Evolutionary conservation across 176 grass and related monocot genomes (phyloP).

Genomic region (Oryza glaberrima): DNA sequence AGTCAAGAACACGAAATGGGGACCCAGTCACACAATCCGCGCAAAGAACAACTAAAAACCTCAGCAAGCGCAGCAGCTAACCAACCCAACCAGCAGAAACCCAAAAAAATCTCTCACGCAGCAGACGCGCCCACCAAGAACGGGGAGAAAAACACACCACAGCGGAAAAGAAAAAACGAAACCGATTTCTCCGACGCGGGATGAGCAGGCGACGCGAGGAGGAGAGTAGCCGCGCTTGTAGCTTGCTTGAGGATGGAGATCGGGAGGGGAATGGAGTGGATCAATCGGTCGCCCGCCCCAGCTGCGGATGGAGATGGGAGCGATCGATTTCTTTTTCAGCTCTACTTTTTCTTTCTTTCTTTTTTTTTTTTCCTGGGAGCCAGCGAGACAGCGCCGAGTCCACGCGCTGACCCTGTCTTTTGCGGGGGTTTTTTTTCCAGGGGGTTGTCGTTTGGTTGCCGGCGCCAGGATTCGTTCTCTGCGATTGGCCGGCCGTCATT

Average conservation of each 20-base stretch:
- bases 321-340: not conserved
- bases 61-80: conserved; percentile 7
- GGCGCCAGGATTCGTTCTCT: conserved; percentile 33
- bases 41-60: not conserved
- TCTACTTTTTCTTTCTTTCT: not conserved
- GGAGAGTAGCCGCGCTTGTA: not conserved
- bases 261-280: not conserved
- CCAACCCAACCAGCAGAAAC: conserved; percentile 23
- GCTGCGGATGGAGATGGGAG: not conserved
- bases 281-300: conserved; percentile 14
- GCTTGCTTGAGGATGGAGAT: not conserved
- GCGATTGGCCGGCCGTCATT: conserved; percentile 3
- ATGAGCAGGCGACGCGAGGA: not conserved
- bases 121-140: not conserved
- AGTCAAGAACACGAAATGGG: not conserved
- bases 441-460: not conserved
- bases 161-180: not conserved
- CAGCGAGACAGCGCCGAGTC: conserved; percentile 45
- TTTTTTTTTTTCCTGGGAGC: conserved; percentile 6
- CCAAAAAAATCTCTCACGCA: not conserved
- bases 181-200: not conserved
- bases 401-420: conserved; percentile 43
- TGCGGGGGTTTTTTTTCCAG: not conserved
- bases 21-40: not conserved
- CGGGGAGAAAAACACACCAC: not conserved